phyloP scores from a whole-genome alignment of 78 protist species.

The slime mould (Dictyostelium discoideum) region dicty_2.7 NC_007090.3:3431501-3432000 shows the following conservation, averaged over 20 bases:
- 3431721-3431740: background rate
- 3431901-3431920: constrained; percentile 87
- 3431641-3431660: constrained; percentile 41
- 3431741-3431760: background rate
- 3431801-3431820: constrained; percentile 25
- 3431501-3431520: constrained; percentile 37
- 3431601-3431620: constrained; percentile 83
- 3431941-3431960: constrained; percentile 69
- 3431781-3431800: constrained; percentile 6
- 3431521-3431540: constrained; percentile 36
- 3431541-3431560: constrained; percentile 55
- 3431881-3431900: constrained; percentile 90
- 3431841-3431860: constrained; percentile 87
- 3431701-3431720: background rate
- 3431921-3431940: constrained; percentile 56
- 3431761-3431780: background rate
- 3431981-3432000: constrained; percentile 80
- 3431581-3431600: constrained; percentile 87
- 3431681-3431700: background rate
- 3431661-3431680: background rate
- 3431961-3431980: constrained; percentile 70
- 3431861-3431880: constrained; percentile 79
- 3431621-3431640: constrained; percentile 81
- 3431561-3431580: constrained; percentile 90
- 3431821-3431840: constrained; percentile 45